phyloP scores from a whole-genome alignment of 495 filamentous ascomycete genomes.

The Tetracladium setigerum region DNA sequence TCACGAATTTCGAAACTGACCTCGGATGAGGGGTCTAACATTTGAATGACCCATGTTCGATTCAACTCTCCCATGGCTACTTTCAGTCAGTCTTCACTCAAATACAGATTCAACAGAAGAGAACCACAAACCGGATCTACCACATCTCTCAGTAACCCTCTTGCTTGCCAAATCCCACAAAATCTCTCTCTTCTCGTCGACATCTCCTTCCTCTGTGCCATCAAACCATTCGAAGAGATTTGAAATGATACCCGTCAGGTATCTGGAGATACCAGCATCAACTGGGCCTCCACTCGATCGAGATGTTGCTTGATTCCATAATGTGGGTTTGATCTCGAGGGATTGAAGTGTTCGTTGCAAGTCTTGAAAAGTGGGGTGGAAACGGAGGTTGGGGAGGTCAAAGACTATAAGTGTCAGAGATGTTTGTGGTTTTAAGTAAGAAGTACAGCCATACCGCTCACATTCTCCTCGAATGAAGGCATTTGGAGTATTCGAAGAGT shows the following conservation, averaged over 20 bases:
- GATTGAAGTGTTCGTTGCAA: slow-evolving; percentile 37
- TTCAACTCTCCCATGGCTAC: slow-evolving; percentile 71
- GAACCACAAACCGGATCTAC: slow-evolving; percentile 47
- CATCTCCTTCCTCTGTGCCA: slow-evolving; percentile 34
- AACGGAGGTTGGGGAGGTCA: slow-evolving; percentile 46
- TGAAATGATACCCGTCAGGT: slow-evolving; percentile 70
- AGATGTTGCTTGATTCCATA: slow-evolving; percentile 15
- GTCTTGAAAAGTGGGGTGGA: slow-evolving; percentile 37
- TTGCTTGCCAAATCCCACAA: slow-evolving; percentile 75
- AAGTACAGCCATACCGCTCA: too few species aligned
- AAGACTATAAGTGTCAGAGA: slow-evolving; percentile 28
- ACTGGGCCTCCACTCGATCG: neutral
- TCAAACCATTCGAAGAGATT: slow-evolving; percentile 69
- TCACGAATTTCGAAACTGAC: slow-evolving; percentile 70
- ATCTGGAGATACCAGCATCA: slow-evolving; percentile 22
- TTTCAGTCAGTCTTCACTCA: neutral
- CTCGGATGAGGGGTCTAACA: slow-evolving; percentile 1
- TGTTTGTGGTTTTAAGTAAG: too few species aligned
- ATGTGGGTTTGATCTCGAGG: slow-evolving; percentile 33
- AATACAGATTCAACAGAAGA: neutral
- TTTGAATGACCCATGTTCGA: slow-evolving; percentile 63
- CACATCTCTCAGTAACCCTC: slow-evolving; percentile 76
- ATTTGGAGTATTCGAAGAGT: too few species aligned
- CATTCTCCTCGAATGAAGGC: too few species aligned
- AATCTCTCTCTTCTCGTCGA: slow-evolving; percentile 50